Base-by-base conservation (phyloP, 805 yeast species). In the Kluyveromyces wickerhamii region DNA sequence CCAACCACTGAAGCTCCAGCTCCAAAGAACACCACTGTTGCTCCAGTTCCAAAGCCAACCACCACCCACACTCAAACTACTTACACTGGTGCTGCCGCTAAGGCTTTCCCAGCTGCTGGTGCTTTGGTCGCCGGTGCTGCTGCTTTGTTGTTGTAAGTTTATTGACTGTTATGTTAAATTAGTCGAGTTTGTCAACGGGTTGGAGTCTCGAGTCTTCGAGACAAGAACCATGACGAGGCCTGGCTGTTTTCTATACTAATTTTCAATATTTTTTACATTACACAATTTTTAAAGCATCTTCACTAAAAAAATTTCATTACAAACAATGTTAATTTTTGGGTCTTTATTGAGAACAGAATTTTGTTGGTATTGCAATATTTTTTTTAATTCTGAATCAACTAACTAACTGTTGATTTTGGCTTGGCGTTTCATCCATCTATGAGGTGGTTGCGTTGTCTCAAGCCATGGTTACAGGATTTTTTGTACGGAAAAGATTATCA, bases 41-140 rank as follows among this genome's bases (percentile, higher is more conserved):
- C 44, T 29, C 29, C 45, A 16, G 30, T 29, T 13, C 20, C 44
- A 26, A 44, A 36, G 36, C 32, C 43, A 27, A 39, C 47, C 24
- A 41, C 35, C 23, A 42, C 49, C 25, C 24, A 41, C 22, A 22
- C 51, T 27, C 44, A 43, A 37, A 35, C 65, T 37, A 43, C 64
- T 36, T 62, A 44, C 62, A 53, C 57, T 41, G 69, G 65, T 62
- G 71, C 63, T 45, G 72, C 70, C 44, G 67, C 49, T 36, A 60
- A 53, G 51, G 65, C 65, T 41, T 56, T 60, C 40, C 69, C 69
- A 60, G 68, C 69, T 51, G 67, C 61, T 44, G 69, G 69, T 53
- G 70, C 69, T 51, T 52, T 65, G 45, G 54, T 67, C 38, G 71
- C 71, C 42, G 71, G 71, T 65, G 64, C 62, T 42, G 69, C 67